These are phyloP conservation scores for Gigaspora rosea DNA, from an alignment of 192 early-diverging fungal genomes.

Conservation along the genomic window DNA sequence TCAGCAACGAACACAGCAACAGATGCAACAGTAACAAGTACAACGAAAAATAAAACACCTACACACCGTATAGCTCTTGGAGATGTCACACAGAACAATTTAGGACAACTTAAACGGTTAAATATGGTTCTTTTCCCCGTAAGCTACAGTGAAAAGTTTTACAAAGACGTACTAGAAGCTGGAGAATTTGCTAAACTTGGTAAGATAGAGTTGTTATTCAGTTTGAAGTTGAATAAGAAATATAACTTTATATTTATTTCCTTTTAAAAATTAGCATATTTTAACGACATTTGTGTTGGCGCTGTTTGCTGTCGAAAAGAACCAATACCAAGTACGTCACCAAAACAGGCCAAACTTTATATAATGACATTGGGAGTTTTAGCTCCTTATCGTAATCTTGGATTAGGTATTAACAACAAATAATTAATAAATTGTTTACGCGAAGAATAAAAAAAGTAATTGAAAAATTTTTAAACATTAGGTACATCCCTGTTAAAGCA, in stretches of 20 bases:
- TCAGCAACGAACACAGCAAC: conserved; percentile 3
- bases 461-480: conserved; percentile 28
- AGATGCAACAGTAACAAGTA: conserved; percentile 32
- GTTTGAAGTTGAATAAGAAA: too few relatives aligned
- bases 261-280: conserved; percentile 53
- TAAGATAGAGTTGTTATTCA: conserved; percentile 32
- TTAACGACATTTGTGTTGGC: conserved; percentile 72
- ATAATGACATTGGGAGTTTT: conserved; percentile 95
- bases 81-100: conserved; percentile 59
- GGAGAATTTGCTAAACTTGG: conserved; percentile 73
- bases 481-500: conserved; percentile 61
- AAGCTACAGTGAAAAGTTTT: conserved; percentile 76
- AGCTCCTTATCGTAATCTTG: conserved; percentile 76
- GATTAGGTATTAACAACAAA: conserved; percentile 59
- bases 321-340: conserved; percentile 44
- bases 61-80: conserved; percentile 50
- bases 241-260: background rate
- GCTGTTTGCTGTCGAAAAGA: conserved; percentile 84
- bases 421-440: background rate
- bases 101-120: conserved; percentile 70
- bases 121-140: conserved; percentile 89
- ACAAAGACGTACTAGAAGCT: conserved; percentile 66
- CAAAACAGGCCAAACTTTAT: conserved; percentile 57
- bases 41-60: conserved; percentile 22
- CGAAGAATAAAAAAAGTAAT: background rate